Evolutionary conservation across 139 green algal species (phyloP), one percentile per base, ranked within the genome.

Genomic region (Eudorina sp.): DNA sequence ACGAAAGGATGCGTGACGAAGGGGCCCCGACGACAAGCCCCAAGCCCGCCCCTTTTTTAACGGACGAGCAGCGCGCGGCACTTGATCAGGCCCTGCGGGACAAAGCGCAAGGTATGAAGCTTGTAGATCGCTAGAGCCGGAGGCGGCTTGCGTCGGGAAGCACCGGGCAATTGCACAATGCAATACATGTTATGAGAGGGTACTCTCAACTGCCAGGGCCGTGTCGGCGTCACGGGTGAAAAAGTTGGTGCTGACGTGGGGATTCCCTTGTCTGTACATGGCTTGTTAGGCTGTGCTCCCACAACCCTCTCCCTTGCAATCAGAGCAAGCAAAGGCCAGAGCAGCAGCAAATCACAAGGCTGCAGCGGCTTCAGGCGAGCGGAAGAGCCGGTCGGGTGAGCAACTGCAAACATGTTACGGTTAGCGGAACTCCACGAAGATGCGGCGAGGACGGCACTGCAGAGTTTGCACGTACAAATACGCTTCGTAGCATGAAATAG

Each of bases 11-110:
- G 70, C 70, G 70, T 40, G 70, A 79, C 29, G 70, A 79, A 79
- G 70, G 70, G 70, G 70, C 70, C 16, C 40, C 70, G 70, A 79
- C 70, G 43, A 40, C 40, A 23, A 79, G 70, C 70, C 70, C 73
- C 48, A 83, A 40, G 43, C 31, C 84, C 2, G 64, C 62, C 41
- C 66, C 62, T 45, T 97, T 98, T 70, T 84, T 98, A 51, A 98
- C 94, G 23, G 91, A 96, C 16, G 91, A 94, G 34, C 96, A 98
- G 87, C 93, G 95, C 0, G 90, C 90, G 16, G 95, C 96, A 0
- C 85, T 98, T 55, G 96, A 98, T 72, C 92, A 94, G 25, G 96
- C 96, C 2, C 92, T 98, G 51, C 88, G 89, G 0, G 91, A 93
- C 34, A 97, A 96, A 73, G 53, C 74, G 31, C 62, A 38, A 84